phyloP scores from a whole-genome alignment of 257 asterid genomes.

The Solanum lignicaule region DNA sequence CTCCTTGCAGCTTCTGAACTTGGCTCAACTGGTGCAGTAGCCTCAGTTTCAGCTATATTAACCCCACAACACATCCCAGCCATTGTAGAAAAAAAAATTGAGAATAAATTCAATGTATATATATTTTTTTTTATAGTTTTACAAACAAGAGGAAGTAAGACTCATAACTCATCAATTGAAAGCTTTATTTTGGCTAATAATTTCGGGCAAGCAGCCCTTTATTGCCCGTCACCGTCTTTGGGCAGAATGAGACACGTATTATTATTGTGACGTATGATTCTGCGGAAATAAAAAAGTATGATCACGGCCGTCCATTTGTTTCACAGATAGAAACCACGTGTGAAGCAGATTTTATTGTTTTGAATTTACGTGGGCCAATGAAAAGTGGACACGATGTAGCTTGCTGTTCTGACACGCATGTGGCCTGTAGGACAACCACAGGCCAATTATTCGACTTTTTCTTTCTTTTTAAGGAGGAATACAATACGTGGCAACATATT shows the following conservation, averaged over 20 bases:
- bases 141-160: not conserved
- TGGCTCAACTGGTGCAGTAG: slow-evolving; percentile 49
- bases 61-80: slow-evolving; percentile 67
- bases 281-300: not conserved
- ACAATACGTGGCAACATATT: slow-evolving; percentile 60
- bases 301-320: slow-evolving; percentile 13
- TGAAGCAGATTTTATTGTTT: not conserved
- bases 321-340: not conserved
- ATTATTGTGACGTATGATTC: slow-evolving; percentile 52
- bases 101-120: too few relatives aligned
- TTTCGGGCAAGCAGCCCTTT: slow-evolving; percentile 33
- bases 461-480: slow-evolving; percentile 15
- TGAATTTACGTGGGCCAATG: slow-evolving; percentile 55
- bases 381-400: slow-evolving; percentile 9
- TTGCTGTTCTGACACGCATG: slow-evolving; percentile 62
- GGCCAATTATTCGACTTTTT: slow-evolving; percentile 22
- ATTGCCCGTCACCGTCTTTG: slow-evolving; percentile 78
- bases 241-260: slow-evolving; percentile 58
- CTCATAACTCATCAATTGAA: not conserved
- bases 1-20: slow-evolving; percentile 52
- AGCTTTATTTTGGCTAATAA: not conserved
- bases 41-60: slow-evolving; percentile 55
- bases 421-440: slow-evolving; percentile 25
- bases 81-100: slow-evolving; percentile 13
- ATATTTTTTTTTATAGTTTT: too few relatives aligned